Evolutionary conservation across 148 eudicot genomes (phyloP).

Genomic region (Fagopyrum homotropicum): DNA sequence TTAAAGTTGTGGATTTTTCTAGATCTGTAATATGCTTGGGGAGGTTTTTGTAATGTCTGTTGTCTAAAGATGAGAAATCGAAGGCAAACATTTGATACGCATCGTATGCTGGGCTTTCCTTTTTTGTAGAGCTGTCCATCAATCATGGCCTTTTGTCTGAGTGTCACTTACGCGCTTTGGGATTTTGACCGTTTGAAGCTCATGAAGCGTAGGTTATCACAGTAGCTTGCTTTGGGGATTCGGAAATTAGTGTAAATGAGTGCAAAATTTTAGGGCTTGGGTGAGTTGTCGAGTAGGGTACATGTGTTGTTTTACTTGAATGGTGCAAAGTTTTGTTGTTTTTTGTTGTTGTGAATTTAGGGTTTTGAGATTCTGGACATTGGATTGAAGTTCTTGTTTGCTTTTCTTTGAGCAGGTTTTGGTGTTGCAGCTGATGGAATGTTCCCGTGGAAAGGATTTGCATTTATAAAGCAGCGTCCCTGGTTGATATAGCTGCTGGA

Average conservation of each 20-base stretch:
- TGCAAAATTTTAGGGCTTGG: constrained; percentile 3
- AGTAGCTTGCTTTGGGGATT: constrained; percentile 10
- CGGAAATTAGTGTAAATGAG: constrained; percentile 9
- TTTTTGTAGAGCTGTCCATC: constrained; percentile 4
- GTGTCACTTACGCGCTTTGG: constrained; percentile 8
- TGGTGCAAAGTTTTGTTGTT: neutral
- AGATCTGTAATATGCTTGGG: constrained; percentile 4
- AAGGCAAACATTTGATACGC: constrained; percentile 1
- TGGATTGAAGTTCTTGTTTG: constrained; percentile 6
- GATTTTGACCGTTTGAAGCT: constrained; percentile 20
- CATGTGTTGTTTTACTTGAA: neutral
- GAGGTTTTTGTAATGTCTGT: constrained; percentile 2
- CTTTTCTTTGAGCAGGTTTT: neutral
- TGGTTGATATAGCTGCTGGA: constrained; percentile 1
- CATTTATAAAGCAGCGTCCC: neutral
- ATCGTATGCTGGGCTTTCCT: neutral
- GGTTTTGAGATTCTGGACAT: constrained; percentile 13
- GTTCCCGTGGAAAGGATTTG: constrained; percentile 2
- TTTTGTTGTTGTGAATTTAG: neutral
- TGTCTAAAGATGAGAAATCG: neutral
- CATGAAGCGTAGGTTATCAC: constrained; percentile 5
- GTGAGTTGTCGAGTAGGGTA: constrained; percentile 5
- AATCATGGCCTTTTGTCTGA: neutral
- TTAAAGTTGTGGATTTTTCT: neutral
- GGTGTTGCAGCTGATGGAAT: neutral